phyloP scores from a whole-genome alignment of 2,329 filamentous ascomycete species.

The Alternaria novae-zelandiae region DNA sequence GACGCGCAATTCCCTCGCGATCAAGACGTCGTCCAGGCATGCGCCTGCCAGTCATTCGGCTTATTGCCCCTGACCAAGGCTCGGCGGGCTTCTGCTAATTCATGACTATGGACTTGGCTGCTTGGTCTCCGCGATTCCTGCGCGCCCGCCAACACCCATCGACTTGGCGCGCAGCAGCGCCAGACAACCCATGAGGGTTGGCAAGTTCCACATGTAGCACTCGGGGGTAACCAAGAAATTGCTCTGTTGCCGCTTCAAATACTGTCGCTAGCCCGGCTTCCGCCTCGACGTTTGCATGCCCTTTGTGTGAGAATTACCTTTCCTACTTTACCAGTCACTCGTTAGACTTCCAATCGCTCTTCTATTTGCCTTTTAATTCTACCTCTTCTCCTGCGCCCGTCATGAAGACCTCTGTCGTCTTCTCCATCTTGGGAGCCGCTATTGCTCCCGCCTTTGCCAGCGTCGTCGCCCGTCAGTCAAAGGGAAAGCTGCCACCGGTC shows the following conservation, averaged over 20 bases:
- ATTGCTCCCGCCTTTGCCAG: conserved; percentile 35
- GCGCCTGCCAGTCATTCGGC: conserved; percentile 23
- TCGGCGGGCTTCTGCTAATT: conserved; percentile 40
- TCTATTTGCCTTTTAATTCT: conserved; percentile 37
- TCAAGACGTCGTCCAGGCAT: conserved; percentile 6
- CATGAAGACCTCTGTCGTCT: conserved; percentile 42
- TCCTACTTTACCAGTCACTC: conserved; percentile 45
- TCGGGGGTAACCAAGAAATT: conserved; percentile 36
- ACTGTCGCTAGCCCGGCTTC: conserved; percentile 27
- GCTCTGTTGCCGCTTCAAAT: conserved; percentile 39
- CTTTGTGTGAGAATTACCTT: conserved; percentile 36
- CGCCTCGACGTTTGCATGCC: conserved; percentile 27
- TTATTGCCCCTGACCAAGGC: conserved; percentile 43
- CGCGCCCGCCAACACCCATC: conserved; percentile 35
- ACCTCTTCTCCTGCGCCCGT: conserved; percentile 20
- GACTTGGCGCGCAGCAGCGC: conserved; percentile 40
- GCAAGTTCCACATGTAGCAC: conserved; percentile 45
- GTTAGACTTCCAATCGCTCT: conserved; percentile 37
- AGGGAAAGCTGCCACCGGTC: conserved; percentile 58
- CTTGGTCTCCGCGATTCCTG: conserved; percentile 41
- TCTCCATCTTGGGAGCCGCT: conserved; percentile 35
- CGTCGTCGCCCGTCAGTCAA: conserved; percentile 32
- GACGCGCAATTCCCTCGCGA: conserved; percentile 15
- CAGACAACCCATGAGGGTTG: conserved; percentile 43
- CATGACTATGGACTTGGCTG: conserved; percentile 29